Percentiles rank a stretch among this genome's conserved stretches.
These are phyloP conservation scores for Auricularia sp. DNA, from an alignment of 768 basidiomycete genomes.

Conservation along the genomic window DNA sequence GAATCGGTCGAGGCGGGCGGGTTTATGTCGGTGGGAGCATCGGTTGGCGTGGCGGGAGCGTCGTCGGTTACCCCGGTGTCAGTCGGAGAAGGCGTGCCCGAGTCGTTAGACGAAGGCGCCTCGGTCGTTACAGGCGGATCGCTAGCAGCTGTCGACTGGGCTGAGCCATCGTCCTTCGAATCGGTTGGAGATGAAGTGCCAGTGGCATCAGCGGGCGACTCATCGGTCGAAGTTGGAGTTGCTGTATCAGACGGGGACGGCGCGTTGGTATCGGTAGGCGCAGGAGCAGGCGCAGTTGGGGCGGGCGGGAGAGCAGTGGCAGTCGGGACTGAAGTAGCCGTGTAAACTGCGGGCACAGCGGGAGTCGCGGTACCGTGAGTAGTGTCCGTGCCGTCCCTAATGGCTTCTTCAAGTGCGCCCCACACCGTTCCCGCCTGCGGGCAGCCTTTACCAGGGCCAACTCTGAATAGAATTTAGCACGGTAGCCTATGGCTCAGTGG, in stretches of 20 bases:
- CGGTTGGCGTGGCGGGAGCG: too few relatives aligned
- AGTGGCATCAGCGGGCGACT: neutral
- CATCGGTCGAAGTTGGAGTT: neutral
- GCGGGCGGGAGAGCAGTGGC: neutral
- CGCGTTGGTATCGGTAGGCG: neutral
- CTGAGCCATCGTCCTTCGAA: too few relatives aligned
- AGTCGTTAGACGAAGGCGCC: too few relatives aligned
- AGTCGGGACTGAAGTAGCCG: neutral
- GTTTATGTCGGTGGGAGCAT: too few relatives aligned
- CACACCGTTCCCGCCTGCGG: constrained; percentile 15
- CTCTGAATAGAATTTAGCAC: neutral
- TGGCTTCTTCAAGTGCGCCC: constrained; percentile 5
- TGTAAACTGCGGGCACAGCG: neutral
- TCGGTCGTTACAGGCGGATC: too few relatives aligned
- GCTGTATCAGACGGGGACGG: neutral
- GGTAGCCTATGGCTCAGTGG: too few relatives aligned
- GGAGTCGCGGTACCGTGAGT: neutral
- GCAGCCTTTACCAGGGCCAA: constrained; percentile 18
- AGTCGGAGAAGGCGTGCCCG: too few relatives aligned
- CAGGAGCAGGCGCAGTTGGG: neutral
- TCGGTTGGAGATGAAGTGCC: too few relatives aligned
- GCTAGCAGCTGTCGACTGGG: too few relatives aligned
- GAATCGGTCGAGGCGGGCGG: too few relatives aligned
- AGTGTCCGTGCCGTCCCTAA: neutral
- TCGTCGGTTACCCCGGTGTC: too few relatives aligned